phyloP scores from a whole-genome alignment of 441 rosid species.

The Dalechampia spathulata region DNA sequence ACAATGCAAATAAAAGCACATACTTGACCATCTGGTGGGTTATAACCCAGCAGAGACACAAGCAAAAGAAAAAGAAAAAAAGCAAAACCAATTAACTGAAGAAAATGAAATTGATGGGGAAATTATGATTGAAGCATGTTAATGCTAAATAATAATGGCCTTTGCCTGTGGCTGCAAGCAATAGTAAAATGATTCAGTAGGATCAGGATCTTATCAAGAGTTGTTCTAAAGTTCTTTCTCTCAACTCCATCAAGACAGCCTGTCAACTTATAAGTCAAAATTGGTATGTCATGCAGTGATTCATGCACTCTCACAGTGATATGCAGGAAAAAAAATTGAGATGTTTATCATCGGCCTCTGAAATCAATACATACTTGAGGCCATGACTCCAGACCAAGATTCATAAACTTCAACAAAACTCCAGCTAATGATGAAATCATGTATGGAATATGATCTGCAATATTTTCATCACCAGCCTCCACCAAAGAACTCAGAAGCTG shows the following conservation, averaged over 20 bases:
- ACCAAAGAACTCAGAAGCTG: conserved; percentile 67
- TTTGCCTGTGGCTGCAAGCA: too few relatives aligned
- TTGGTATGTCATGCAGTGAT: neutral
- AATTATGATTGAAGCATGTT: too few relatives aligned
- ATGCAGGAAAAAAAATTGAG: neutral
- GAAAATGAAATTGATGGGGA: neutral
- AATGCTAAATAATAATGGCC: too few relatives aligned
- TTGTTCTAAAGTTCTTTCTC: neutral
- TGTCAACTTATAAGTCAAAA: neutral
- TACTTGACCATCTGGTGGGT: too few relatives aligned
- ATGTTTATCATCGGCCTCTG: neutral
- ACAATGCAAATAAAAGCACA: neutral
- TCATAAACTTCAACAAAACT: conserved; percentile 40
- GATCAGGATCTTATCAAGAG: neutral
- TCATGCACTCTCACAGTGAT: neutral
- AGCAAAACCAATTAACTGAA: neutral
- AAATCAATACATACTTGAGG: conserved; percentile 47
- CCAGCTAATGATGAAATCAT: conserved; percentile 51
- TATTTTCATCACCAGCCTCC: conserved; percentile 54
- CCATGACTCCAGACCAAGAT: conserved; percentile 51
- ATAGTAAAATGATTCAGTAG: neutral
- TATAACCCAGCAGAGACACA: too few relatives aligned
- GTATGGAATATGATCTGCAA: conserved; percentile 54
- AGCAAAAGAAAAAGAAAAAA: too few relatives aligned
- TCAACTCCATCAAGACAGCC: neutral